phyloP scores from a whole-genome alignment of 2,329 filamentous ascomycete genomes.

The Myriosclerotinia duriaeana region DNA sequence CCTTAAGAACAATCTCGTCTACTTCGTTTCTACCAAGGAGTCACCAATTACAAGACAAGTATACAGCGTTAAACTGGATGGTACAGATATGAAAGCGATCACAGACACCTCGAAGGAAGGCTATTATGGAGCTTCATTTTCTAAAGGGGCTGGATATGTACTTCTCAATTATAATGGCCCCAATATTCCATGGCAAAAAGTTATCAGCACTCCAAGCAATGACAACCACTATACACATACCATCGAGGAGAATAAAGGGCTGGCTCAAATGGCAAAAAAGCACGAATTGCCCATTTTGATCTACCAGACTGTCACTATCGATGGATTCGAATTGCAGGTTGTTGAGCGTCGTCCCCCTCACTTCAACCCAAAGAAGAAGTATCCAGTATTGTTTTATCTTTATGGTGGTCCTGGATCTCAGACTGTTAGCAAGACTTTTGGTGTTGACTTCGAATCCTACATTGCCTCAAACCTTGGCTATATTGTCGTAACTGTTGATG shows the following conservation, averaged over 20 bases:
- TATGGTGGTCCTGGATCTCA: conserved; percentile 97
- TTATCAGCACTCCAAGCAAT: conserved; percentile 78
- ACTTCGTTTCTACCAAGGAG: conserved; percentile 85
- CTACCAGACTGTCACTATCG: conserved; percentile 82
- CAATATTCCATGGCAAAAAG: conserved; percentile 83
- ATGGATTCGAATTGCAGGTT: conserved; percentile 69
- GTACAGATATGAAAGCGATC: conserved; percentile 68
- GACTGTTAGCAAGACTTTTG: conserved; percentile 75
- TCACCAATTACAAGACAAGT: conserved; percentile 87
- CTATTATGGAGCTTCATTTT: conserved; percentile 84
- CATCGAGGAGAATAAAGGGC: conserved; percentile 73
- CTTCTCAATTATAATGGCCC: conserved; percentile 85
- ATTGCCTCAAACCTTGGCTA: conserved; percentile 84
- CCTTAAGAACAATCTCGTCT: conserved; percentile 80
- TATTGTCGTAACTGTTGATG: conserved; percentile 91
- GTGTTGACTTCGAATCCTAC: conserved; percentile 86
- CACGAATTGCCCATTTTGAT: conserved; percentile 80
- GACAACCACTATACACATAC: conserved; percentile 62
- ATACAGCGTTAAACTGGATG: conserved; percentile 85
- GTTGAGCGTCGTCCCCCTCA: conserved; percentile 87
- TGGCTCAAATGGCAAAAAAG: conserved; percentile 68
- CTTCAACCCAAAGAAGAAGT: conserved; percentile 79
- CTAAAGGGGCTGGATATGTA: conserved; percentile 74
- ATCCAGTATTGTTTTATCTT: conserved; percentile 91
- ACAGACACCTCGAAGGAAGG: conserved; percentile 72